Percentiles rank a stretch among this genome's conserved stretches.
phyloP scores from a whole-genome alignment of 306 rosid genomes.

The Canavalia gladiata region DNA sequence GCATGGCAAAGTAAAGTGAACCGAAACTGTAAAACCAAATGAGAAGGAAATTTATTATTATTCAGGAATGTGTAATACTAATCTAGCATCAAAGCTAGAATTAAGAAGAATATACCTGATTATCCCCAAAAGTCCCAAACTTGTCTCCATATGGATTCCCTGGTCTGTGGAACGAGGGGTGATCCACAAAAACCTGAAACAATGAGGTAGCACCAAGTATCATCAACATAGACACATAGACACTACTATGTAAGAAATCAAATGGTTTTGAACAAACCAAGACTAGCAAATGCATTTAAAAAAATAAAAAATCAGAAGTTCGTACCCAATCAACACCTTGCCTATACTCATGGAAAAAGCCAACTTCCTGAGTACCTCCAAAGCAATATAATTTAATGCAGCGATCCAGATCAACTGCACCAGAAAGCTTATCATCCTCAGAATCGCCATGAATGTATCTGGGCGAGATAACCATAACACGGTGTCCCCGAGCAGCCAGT shows the following conservation, averaged over 20 bases:
- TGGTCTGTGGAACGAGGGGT: constrained; percentile 82
- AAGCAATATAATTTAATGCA: constrained; percentile 59
- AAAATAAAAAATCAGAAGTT: constrained; percentile 18
- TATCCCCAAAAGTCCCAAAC: constrained; percentile 80
- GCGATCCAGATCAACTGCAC: constrained; percentile 55
- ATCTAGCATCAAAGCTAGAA: constrained; percentile 41
- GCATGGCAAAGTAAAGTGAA: constrained; percentile 95
- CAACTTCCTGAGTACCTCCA: constrained; percentile 76
- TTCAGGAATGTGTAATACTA: constrained; percentile 33
- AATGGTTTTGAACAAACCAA: constrained; percentile 14
- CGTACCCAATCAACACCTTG: constrained; percentile 92
- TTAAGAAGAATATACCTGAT: constrained; percentile 66
- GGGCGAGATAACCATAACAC: constrained; percentile 92
- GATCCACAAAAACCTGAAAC: constrained; percentile 85
- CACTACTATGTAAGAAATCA: constrained; percentile 7
- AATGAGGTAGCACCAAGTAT: constrained; percentile 27
- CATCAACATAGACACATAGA: constrained; percentile 32
- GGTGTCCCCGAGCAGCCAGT: constrained; percentile 82
- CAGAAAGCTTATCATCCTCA: constrained; percentile 60
- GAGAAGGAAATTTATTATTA: constrained; percentile 58
- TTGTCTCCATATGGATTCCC: constrained; percentile 89
- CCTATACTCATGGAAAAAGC: constrained; percentile 77
- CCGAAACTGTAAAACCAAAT: constrained; percentile 89
- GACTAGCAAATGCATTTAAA: constrained; percentile 1
- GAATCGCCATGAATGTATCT: constrained; percentile 72